Evolutionary conservation across 225 moss, liverwort and hornwort genomes (phyloP).

Genomic region (Polytrichum commune): DNA sequence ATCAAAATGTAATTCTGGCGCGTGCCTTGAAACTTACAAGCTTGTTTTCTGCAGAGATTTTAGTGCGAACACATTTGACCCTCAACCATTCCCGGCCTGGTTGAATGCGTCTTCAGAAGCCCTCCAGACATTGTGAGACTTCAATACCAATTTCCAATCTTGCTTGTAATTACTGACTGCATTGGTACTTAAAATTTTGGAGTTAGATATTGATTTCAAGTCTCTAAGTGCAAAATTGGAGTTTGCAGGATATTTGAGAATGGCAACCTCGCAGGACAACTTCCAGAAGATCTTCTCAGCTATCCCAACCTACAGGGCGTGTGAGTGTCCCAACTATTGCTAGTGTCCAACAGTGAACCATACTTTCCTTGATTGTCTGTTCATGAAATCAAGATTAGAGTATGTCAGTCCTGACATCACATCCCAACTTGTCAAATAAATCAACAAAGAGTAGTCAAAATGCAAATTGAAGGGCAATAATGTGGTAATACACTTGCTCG

Average conservation of each 20-base stretch:
- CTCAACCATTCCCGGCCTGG: conserved; percentile 50
- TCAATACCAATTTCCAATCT: not conserved
- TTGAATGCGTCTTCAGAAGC: conserved; percentile 22
- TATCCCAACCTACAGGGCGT: conserved; percentile 29
- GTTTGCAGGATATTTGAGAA: conserved; percentile 24
- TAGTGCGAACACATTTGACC: conserved; percentile 34
- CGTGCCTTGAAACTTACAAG: not conserved
- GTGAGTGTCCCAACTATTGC: conserved; percentile 22
- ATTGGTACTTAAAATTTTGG: too few species aligned
- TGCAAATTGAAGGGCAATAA: too few species aligned
- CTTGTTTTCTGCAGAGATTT: conserved; percentile 43
- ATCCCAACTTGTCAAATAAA: too few species aligned
- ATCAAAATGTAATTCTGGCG: too few species aligned
- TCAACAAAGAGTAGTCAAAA: too few species aligned
- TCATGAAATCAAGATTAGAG: too few species aligned
- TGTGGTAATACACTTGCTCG: too few species aligned
- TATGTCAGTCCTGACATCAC: too few species aligned
- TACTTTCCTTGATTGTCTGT: too few species aligned
- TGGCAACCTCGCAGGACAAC: conserved; percentile 22
- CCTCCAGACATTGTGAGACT: conserved; percentile 39
- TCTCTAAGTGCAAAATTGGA: not conserved
- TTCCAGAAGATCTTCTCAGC: conserved; percentile 37
- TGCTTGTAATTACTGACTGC: too few species aligned
- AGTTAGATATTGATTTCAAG: too few species aligned
- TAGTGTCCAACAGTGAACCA: too few species aligned